Evolutionary conservation across 169 alveolate genomes (phyloP).

Genomic region (Theileria orientalis): DNA sequence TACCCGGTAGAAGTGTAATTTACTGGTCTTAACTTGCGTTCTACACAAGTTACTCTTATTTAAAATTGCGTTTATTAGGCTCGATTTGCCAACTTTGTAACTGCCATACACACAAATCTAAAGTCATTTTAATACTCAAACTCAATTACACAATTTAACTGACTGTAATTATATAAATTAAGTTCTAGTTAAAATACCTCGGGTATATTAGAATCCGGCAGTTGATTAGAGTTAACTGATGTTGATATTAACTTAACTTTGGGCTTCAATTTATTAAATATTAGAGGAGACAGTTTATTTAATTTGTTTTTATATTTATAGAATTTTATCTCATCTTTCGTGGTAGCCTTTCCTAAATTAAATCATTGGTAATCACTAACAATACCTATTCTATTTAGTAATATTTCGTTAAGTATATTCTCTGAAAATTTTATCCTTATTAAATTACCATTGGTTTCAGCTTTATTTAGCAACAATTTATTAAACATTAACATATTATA

Average conservation of each 20-base stretch:
- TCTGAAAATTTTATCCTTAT: constrained; percentile 33
- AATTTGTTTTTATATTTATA: constrained; percentile 51
- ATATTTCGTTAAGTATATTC: constrained; percentile 49
- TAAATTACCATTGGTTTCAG: constrained; percentile 13
- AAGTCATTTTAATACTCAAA: too few species aligned
- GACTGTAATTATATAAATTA: background rate
- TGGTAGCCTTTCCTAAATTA: constrained; percentile 53
- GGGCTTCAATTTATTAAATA: constrained; percentile 71
- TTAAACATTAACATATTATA: constrained; percentile 18
- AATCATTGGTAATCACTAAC: background rate
- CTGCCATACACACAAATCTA: constrained; percentile 78
- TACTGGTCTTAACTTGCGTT: constrained; percentile 65
- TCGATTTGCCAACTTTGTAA: constrained; percentile 75
- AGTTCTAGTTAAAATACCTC: constrained; percentile 30
- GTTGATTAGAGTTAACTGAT: constrained; percentile 16
- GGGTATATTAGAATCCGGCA: constrained; percentile 46
- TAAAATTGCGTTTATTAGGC: constrained; percentile 73
- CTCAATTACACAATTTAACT: background rate
- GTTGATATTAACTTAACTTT: constrained; percentile 53
- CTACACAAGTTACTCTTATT: constrained; percentile 67
- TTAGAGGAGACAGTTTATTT: constrained; percentile 68
- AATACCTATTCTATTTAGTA: constrained; percentile 53
- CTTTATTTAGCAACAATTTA: constrained; percentile 14
- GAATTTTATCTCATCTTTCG: constrained; percentile 49
- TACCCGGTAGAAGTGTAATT: constrained; percentile 73